Evolutionary conservation across 2,329 filamentous ascomycete genomes (phyloP).

Genomic region (Mariannaea sp.): DNA sequence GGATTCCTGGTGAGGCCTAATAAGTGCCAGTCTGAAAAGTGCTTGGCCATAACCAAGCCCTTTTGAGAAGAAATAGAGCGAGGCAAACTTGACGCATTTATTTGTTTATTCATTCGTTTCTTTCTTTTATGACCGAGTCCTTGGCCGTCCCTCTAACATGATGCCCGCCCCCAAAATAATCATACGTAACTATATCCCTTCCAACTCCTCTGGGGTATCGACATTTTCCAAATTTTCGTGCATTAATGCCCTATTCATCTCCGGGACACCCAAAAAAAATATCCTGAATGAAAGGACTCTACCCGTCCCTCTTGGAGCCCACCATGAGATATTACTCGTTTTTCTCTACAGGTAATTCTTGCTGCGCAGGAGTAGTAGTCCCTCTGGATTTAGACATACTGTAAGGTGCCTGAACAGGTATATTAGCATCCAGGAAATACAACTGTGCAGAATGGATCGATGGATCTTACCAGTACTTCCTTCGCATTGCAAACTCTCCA

Average conservation of each 20-base stretch:
- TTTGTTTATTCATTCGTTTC: no score
- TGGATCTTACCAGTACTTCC: constrained; percentile 77
- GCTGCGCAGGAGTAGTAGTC: constrained; percentile 60
- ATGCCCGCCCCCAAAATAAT: neutral
- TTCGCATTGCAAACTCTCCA: constrained; percentile 97
- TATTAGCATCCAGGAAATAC: constrained; percentile 22
- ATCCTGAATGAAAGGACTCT: no score
- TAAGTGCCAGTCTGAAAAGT: no score
- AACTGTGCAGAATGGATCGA: neutral
- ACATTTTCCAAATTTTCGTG: neutral
- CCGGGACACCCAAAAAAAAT: neutral
- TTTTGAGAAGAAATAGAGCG: no score
- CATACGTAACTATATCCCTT: neutral
- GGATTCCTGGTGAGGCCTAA: no score
- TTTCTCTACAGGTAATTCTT: constrained; percentile 43
- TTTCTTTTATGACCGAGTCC: neutral
- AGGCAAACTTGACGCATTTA: no score
- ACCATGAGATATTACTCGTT: neutral
- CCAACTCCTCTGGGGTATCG: constrained; percentile 4
- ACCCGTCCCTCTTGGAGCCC: no score
- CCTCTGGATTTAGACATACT: constrained; percentile 71
- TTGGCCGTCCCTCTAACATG: neutral
- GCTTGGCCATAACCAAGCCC: no score
- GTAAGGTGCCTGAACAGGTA: constrained; percentile 65
- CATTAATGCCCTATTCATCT: neutral